phyloP scores from a whole-genome alignment of 1,139 yeast genomes.

The Suhomyces ambrosiae region DNA sequence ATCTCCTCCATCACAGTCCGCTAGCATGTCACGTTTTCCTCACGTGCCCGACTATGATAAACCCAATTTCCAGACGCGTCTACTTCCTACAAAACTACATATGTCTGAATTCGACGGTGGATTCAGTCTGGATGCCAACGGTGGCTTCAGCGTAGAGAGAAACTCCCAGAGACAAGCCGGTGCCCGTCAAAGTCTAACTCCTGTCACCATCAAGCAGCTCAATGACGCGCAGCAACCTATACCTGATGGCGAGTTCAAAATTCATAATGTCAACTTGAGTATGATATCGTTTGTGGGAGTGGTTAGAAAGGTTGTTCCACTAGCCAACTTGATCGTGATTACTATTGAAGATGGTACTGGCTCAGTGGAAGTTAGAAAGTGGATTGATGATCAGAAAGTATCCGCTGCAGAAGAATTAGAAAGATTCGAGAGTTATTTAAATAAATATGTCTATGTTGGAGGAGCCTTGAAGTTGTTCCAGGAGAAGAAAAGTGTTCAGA shows the following conservation, averaged over 20 bases:
- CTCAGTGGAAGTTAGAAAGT: slow-evolving; percentile 64
- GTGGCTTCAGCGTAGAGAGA: slow-evolving; percentile 35
- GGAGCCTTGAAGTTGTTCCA: slow-evolving; percentile 75
- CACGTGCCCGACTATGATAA: no score
- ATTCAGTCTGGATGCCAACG: slow-evolving; percentile 25
- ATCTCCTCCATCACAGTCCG: no score
- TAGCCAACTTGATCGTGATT: slow-evolving; percentile 54
- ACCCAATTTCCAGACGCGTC: slow-evolving; percentile 1
- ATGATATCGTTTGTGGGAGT: slow-evolving; percentile 68
- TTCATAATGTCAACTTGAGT: slow-evolving; percentile 64
- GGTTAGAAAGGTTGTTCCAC: slow-evolving; percentile 59
- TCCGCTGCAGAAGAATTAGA: slow-evolving; percentile 34
- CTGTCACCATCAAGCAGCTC: slow-evolving; percentile 83
- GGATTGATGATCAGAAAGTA: slow-evolving; percentile 59
- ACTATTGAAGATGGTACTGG: slow-evolving; percentile 89
- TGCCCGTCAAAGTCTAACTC: slow-evolving; percentile 57
- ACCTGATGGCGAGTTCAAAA: slow-evolving; percentile 74
- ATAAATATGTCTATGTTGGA: slow-evolving; percentile 64
- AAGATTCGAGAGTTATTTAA: slow-evolving; percentile 32
- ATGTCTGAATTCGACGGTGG: slow-evolving; percentile 37
- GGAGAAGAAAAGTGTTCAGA: slow-evolving; percentile 66
- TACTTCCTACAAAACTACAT: no score
- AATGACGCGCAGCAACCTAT: slow-evolving; percentile 63
- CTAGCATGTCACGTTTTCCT: no score
- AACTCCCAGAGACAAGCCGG: slow-evolving; percentile 38